Percentiles rank a stretch among this genome's conserved stretches.
Conservation (phyloP, 2,329 filamentous ascomycete species). For the Venturia effusa region DNA sequence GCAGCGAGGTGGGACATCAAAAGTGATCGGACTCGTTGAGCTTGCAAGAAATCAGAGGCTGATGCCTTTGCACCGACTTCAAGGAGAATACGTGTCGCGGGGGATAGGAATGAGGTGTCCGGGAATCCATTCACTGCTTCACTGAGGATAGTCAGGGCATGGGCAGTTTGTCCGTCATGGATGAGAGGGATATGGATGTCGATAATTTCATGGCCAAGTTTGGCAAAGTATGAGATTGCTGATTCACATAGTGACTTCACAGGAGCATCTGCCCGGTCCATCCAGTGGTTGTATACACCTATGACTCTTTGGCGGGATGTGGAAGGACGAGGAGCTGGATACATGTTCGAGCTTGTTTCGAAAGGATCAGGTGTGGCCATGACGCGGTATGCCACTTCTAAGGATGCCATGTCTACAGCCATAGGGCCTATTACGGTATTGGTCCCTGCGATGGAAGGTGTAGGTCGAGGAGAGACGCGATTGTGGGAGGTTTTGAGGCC, state of each 20-base stretch:
- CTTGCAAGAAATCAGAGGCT: conserved; percentile 59
- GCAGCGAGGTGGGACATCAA: conserved; percentile 69
- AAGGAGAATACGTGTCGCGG: conserved; percentile 61
- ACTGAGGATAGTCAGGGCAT: conserved; percentile 64
- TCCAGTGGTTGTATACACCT: conserved; percentile 59
- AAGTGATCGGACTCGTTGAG: conserved; percentile 61
- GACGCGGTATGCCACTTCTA: conserved; percentile 70
- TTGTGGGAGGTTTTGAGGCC: conserved; percentile 72
- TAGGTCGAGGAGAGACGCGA: conserved; percentile 51
- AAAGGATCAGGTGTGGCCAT: conserved; percentile 63
- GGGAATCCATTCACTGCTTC: conserved; percentile 43
- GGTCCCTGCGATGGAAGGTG: conserved; percentile 46
- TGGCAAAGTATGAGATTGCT: conserved; percentile 44
- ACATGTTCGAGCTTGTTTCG: conserved; percentile 49
- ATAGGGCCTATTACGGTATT: conserved; percentile 65
- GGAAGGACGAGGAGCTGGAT: conserved; percentile 44
- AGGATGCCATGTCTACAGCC: conserved; percentile 62
- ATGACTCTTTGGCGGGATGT: conserved; percentile 45
- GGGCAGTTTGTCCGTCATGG: conserved; percentile 63
- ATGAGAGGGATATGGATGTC: conserved; percentile 57
- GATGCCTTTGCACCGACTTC: conserved; percentile 53
- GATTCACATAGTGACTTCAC: conserved; percentile 53
- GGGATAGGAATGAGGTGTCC: conserved; percentile 46
- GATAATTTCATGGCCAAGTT: conserved; percentile 43
- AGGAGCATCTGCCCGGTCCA: conserved; percentile 53